Base-by-base conservation (phyloP, 176 grass and related monocot species). In the Zoysia pacifica region DNA sequence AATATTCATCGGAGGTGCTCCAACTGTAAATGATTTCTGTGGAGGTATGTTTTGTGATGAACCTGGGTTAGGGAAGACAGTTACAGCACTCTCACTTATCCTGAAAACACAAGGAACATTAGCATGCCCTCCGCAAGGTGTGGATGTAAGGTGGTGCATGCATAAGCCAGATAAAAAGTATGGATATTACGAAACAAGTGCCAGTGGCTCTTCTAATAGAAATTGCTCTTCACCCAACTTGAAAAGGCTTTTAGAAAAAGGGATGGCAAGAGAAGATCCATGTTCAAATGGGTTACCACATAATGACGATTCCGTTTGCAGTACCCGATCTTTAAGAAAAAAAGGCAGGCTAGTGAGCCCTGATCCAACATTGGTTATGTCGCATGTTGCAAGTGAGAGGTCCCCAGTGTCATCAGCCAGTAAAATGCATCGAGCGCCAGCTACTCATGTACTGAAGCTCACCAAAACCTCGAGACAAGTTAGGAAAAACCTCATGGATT, bases 1-100 rank as follows among this genome's bases (percentile, higher is more conserved):
- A 77, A 80, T 98, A 83, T 76, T 51, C 50, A 87, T 84, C 1
- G 86, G 84, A 62, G 77, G 61, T 71, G 84, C 81, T 73, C 92
- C 96, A 20, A 81, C 79, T 18, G 73, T 93, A 72, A 84, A 76
- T 75, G 92, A 98, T 84, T 98, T 94, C 48, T 80, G 72, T 38
- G 96, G 96, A 81, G 90, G 96, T 70, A 93, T 98, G 88, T 98
- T 98, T 82, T 98, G 96, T 86, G 92, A 98, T 72, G 96, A 98
- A 91, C 96, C 96, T 73, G 96, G 96, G 62, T 85, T 98, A 86
- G 96, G 96, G 38, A 98, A 98, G 81, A 98, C 96, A 55, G 79
- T 95, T 76, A 98, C 96, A 20, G 86, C 92, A 64, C 67, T 98
- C 63, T 98, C 96, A 89, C 90, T 98, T 79, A 98, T 98, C 70